Conservation (phyloP, 148 eudicot species). For the Rhododendron vialii region DNA sequence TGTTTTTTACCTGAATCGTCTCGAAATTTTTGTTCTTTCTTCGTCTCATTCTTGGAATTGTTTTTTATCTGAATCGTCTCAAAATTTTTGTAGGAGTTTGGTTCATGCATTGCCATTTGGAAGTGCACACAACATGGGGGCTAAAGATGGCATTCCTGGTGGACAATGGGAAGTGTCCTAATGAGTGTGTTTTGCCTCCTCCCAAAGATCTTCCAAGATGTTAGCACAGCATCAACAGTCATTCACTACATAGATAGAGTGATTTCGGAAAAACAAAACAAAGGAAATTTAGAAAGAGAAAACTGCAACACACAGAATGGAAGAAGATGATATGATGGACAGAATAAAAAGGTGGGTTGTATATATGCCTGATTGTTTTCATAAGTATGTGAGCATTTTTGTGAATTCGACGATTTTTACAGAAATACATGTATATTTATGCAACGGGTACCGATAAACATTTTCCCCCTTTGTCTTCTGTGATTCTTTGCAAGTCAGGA, state of each 20-base stretch:
- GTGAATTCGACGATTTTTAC: not conserved
- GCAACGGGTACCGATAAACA: not conserved
- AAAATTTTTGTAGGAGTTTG: slow-evolving; percentile 14
- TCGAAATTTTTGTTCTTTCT: not conserved
- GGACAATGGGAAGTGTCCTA: slow-evolving; percentile 35
- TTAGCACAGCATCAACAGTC: not conserved
- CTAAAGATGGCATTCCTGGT: slow-evolving; percentile 38
- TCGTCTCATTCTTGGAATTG: too few relatives aligned
- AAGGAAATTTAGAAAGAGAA: not conserved
- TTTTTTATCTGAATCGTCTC: not conserved
- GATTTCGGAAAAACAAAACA: not conserved
- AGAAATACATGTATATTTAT: not conserved
- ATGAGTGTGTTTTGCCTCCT: slow-evolving; percentile 32
- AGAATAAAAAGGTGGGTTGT: not conserved
- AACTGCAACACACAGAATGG: not conserved
- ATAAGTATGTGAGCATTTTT: not conserved
- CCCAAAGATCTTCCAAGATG: slow-evolving; percentile 38
- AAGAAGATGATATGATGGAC: not conserved
- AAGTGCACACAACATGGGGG: slow-evolving; percentile 41
- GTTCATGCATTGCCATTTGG: slow-evolving; percentile 34
- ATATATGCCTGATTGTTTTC: not conserved
- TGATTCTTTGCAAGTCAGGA: not conserved
- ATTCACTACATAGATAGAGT: not conserved
- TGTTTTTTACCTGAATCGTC: not conserved
- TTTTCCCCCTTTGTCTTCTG: not conserved